Conservation (phyloP, 495 filamentous ascomycete species). For the Talaromyces adpressus region DNA sequence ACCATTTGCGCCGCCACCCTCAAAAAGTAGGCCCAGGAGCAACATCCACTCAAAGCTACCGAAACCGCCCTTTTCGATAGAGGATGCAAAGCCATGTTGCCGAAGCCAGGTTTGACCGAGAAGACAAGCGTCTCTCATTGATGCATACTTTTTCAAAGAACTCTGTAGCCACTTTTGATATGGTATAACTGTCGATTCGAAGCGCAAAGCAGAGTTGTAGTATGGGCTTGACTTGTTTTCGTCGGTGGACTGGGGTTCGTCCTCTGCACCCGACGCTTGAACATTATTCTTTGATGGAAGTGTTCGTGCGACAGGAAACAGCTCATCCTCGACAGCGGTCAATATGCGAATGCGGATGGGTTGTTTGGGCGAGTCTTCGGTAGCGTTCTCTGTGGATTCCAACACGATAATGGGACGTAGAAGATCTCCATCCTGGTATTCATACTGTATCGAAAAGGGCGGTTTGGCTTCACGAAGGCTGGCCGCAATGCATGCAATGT, state of each 20-base stretch:
- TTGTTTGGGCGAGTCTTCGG: constrained; percentile 21
- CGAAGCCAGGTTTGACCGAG: constrained; percentile 83
- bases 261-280: constrained; percentile 36
- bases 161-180: constrained; percentile 69
- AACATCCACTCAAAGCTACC: constrained; percentile 87
- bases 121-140: constrained; percentile 75
- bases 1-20: constrained; percentile 63
- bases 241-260: constrained; percentile 24
- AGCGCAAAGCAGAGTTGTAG: constrained; percentile 79
- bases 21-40: constrained; percentile 71
- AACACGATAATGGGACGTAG: constrained; percentile 68
- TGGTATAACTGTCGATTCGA: constrained; percentile 63
- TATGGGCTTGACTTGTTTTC: constrained; percentile 58
- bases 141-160: constrained; percentile 55
- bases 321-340: constrained; percentile 54
- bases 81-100: constrained; percentile 71
- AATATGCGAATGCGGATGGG: constrained; percentile 69
- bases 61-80: constrained; percentile 72
- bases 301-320: constrained; percentile 64
- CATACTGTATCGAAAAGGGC: constrained; percentile 53
- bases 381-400: constrained; percentile 25
- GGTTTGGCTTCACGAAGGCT: constrained; percentile 52
- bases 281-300: constrained; percentile 64
- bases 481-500: constrained; percentile 71
- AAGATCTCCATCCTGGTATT: constrained; percentile 65